These are phyloP conservation scores for Diversispora epigaea DNA, from an alignment of 192 early-diverging fungal species.

Conservation along the genomic window DNA sequence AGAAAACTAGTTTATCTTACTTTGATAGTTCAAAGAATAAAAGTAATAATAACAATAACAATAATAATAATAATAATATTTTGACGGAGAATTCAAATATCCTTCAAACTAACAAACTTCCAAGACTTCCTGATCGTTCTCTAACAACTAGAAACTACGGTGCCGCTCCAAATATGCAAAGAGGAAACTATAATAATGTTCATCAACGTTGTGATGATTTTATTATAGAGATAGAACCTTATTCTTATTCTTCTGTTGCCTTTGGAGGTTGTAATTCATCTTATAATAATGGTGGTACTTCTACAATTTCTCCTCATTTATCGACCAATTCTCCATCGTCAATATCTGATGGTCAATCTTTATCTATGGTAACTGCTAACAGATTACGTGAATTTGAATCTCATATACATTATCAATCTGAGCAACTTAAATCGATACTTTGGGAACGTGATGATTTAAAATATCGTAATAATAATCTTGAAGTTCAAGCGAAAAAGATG, in stretches of 20 bases:
- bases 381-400: not conserved
- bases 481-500: not conserved
- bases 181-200: not conserved
- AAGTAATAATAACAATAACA: not conserved
- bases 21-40: not conserved
- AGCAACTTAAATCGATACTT: slow-evolving; percentile 1
- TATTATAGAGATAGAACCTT: slow-evolving; percentile 22
- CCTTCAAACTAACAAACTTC: not conserved
- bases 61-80: slow-evolving; percentile 1
- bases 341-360: slow-evolving; percentile 10
- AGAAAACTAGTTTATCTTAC: not conserved
- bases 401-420: slow-evolving; percentile 23
- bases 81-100: not conserved
- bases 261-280: too few relatives aligned
- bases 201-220: slow-evolving; percentile 21
- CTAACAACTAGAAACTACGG: slow-evolving; percentile 4
- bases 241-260: not conserved
- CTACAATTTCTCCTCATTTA: not conserved
- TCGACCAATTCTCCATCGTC: not conserved
- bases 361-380: not conserved
- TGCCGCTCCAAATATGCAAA: not conserved
- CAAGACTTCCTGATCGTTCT: not conserved
- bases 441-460: slow-evolving; percentile 28
- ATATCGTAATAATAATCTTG: not conserved
- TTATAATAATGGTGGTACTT: not conserved